Evolutionary conservation across 2,329 filamentous ascomycete species (phyloP).

Genomic region (Coniochaeta hoffmannii): DNA sequence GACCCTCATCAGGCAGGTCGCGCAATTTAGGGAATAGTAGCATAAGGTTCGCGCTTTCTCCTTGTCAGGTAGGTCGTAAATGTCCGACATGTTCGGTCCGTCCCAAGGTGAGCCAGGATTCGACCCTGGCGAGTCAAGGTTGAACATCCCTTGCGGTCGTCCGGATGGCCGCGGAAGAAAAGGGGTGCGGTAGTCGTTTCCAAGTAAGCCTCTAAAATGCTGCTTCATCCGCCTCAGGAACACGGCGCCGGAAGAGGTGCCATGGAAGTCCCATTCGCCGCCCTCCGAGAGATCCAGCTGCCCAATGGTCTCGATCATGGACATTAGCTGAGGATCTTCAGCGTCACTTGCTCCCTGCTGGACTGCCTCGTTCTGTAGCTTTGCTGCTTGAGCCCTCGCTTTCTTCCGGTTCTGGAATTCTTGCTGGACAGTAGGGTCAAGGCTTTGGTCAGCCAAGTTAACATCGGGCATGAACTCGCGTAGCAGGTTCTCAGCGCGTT

Average conservation of each 20-base stretch:
- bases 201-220: conserved; percentile 73
- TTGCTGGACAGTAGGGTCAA: conserved; percentile 70
- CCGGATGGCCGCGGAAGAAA: conserved; percentile 45
- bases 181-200: conserved; percentile 52
- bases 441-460: conserved; percentile 75
- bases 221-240: conserved; percentile 84
- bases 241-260: conserved; percentile 82
- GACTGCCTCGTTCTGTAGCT: conserved; percentile 26
- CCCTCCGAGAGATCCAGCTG: conserved; percentile 86
- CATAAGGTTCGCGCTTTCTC: conserved; percentile 46
- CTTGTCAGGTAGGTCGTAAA: conserved; percentile 62
- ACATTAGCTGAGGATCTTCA: conserved; percentile 67
- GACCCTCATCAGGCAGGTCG: conserved; percentile 56
- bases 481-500: conserved; percentile 74
- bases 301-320: conserved; percentile 91
- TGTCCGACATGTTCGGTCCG: conserved; percentile 38
- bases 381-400: conserved; percentile 35
- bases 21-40: conserved; percentile 48
- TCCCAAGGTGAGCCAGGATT: conserved; percentile 57
- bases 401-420: conserved; percentile 53
- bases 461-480: conserved; percentile 76
- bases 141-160: conserved; percentile 39
- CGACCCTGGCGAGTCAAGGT: conserved; percentile 64
- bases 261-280: conserved; percentile 92
- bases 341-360: conserved; percentile 13